Base-by-base conservation (phyloP, 2,329 filamentous ascomycete genomes). In the Scortechinia acanthostroma region DNA sequence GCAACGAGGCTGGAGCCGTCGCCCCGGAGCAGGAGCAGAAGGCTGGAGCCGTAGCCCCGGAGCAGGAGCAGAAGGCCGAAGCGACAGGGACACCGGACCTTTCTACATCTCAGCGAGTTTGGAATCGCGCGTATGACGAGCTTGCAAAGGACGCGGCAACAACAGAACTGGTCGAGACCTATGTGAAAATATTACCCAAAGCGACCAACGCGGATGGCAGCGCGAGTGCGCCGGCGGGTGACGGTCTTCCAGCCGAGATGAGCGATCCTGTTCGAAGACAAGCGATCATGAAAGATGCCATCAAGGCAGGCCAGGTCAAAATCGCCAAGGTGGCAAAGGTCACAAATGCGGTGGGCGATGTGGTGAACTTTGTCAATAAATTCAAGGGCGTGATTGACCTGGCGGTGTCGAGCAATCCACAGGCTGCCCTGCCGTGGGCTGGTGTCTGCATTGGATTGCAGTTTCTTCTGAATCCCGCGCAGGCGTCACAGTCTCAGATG, bases 341-440 rank as follows among this genome's bases (percentile, higher is more conserved):
- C 3, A 61, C 58, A n/a, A 42, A 50, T 17, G 46, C 47, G 3
- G 50, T 62, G 2, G 49, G 51, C 5, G 45, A 54, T 3, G 50
- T 45, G n/a, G 47, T 59, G 20, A 43, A 57, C 22, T 46, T 50
- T 4, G 35, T 61, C 14, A 44, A 55, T 4, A 44, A 50, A 0
- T 47, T 56, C 6, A 61, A 53, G 42, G 51, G 48, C 4, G 47
- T 61, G 4, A 47, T 62, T 0, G 46, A 52, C 28, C 52, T 51
- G 6, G 57, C 52, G 2, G 22, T 66, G 13, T 43, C 58, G 42
- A 48, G 50, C 15, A 46, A 54, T 3, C 60, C 61, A 1, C 49
- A 63, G 48, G 63, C 63, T 20, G 60, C 61, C 2, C 45, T 67
- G 43, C 55, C 63, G 15, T 69, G 60, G 64, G 54, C 56, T 4